Evolutionary conservation across 306 rosid genomes (phyloP), one percentile per base, ranked within the genome.

Genomic region (Gastrolobium bilobum): DNA sequence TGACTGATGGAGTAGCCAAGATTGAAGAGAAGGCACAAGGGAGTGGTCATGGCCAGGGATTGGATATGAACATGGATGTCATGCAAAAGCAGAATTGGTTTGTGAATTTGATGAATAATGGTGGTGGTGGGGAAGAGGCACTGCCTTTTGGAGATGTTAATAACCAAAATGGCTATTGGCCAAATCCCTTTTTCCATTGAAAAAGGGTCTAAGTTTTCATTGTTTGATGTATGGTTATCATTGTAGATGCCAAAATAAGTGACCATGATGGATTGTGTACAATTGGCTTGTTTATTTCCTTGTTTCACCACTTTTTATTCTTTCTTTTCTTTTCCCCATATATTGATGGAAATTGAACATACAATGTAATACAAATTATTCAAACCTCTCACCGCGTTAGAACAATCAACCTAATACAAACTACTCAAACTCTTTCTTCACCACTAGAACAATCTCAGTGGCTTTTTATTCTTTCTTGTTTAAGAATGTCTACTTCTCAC

Each of bases 41-140:
- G 66, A 71, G 69, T 20, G 26, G 26, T 10, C 65, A 38, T 38
- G 69, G 51, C 7, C 71, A 77, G 3, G 71, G 60, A 3, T 70
- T 75, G 73, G 70, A 78, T 31, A 79, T 67, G 71, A 78, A 61
- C 50, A 34, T 65, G 58, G 81, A 81, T 39, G 74, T 5, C 34
- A 77, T 79, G 79, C 71, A 75, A 3, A 85, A 68, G 59, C 84
- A 85, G 56, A 67, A 78, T 52, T 85, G 86, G 83, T 81, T 81
- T 3, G 52, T 68, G 79, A 80, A 85, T 15, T 46, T 81, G 84
- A 78, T 85, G 82, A 82, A 51, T 38, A 38, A 10, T 53, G 70
- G 13, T 53, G 70, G 79, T 65, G 83, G 76, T 57, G 80, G 75
- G 1, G 80, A 58, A 30, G 84, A 85, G 77, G 30, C 81, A 26